Evolutionary conservation across 257 asterid species (phyloP).

Genomic region (Scutellaria galericulata): DNA sequence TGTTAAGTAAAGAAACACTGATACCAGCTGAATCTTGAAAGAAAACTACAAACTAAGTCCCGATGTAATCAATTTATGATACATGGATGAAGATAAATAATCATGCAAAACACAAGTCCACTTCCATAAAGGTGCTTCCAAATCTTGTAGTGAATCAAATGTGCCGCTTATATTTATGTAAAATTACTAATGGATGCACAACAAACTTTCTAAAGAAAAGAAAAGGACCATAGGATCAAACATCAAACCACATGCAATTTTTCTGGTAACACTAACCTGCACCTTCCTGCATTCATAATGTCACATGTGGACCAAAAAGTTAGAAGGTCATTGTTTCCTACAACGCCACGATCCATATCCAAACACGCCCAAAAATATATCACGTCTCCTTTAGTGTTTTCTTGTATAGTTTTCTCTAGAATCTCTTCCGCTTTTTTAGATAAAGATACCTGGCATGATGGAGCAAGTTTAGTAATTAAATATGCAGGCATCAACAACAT

Average conservation of each 20-base stretch:
- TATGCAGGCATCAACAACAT: slow-evolving; percentile 16
- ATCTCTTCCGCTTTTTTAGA: slow-evolving; percentile 75
- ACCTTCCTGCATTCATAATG: slow-evolving; percentile 89
- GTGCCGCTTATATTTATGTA: background rate
- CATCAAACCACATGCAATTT: slow-evolving; percentile 18
- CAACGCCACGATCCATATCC: slow-evolving; percentile 70
- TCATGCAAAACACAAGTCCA: background rate
- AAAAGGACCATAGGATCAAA: slow-evolving; percentile 15
- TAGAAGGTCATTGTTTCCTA: slow-evolving; percentile 66
- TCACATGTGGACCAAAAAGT: slow-evolving; percentile 99
- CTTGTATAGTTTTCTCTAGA: slow-evolving; percentile 76
- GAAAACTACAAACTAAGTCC: slow-evolving; percentile 12
- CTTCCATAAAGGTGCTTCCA: background rate
- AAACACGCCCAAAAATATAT: slow-evolving; percentile 82
- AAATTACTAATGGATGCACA: slow-evolving; percentile 16
- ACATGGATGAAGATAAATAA: slow-evolving; percentile 6
- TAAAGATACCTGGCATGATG: slow-evolving; percentile 68
- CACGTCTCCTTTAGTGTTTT: slow-evolving; percentile 75
- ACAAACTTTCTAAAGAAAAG: background rate
- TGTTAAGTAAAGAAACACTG: slow-evolving; percentile 16
- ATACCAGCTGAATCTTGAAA: background rate
- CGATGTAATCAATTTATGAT: slow-evolving; percentile 14
- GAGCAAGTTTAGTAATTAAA: slow-evolving; percentile 24
- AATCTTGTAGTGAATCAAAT: slow-evolving; percentile 1
- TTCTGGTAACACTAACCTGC: slow-evolving; percentile 68